Conservation (phyloP, 78 protist genomes). For the Emiliania huxleyi region DNA sequence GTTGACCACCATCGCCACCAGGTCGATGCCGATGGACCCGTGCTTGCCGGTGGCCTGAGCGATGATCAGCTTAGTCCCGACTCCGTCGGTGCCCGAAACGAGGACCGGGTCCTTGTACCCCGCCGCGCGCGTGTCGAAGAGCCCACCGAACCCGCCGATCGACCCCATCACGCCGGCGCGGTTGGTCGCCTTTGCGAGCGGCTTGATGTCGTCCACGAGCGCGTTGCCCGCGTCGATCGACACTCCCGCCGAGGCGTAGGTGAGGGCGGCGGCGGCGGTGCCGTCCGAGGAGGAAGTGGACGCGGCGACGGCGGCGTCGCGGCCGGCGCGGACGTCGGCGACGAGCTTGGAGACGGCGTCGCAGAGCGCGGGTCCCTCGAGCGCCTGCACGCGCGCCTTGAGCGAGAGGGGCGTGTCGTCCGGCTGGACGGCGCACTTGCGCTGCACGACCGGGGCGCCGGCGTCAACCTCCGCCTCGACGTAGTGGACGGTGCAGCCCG, state of each 20-base stretch:
- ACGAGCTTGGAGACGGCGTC: background rate
- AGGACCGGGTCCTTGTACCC: constrained; percentile 75
- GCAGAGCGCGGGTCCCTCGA: background rate
- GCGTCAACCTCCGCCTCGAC: background rate
- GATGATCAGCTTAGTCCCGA: constrained; percentile 84
- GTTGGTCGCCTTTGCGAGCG: constrained; percentile 61
- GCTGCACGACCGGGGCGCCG: constrained; percentile 1
- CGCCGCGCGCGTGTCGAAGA: constrained; percentile 74
- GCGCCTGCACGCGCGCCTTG: constrained; percentile 39
- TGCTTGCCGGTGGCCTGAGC: constrained; percentile 66
- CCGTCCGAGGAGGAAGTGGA: background rate
- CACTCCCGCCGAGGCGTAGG: constrained; percentile 63
- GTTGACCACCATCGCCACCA: constrained; percentile 87
- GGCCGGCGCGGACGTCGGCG: background rate
- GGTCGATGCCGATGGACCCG: constrained; percentile 76
- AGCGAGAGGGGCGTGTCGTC: background rate
- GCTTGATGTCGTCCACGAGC: constrained; percentile 74
- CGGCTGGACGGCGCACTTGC: background rate
- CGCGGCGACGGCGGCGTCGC: background rate
- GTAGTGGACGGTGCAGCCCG: constrained; percentile 31
- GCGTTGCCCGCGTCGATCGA: constrained; percentile 75
- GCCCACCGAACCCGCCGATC: constrained; percentile 86
- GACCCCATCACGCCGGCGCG: constrained; percentile 3
- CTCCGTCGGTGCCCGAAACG: constrained; percentile 86
- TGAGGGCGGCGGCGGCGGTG: background rate